Evolutionary conservation across 768 basidiomycete genomes (phyloP).

Genomic region (Collybia sp.): DNA sequence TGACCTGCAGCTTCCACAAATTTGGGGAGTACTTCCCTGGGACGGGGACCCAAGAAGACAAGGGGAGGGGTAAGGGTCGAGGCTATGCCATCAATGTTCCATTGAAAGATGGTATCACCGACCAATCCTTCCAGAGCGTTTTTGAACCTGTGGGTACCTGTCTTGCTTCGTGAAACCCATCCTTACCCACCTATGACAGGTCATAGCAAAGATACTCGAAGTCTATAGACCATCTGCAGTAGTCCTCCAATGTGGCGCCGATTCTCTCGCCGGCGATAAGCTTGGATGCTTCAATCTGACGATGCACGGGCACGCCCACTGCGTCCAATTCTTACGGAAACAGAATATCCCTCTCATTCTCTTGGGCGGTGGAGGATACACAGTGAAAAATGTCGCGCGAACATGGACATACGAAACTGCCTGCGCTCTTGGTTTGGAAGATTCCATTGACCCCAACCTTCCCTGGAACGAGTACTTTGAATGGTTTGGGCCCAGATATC

Average conservation of each 20-base stretch:
- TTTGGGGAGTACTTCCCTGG: conserved; percentile 95
- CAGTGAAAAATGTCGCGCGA: conserved; percentile 92
- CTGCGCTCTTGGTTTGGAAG: conserved; percentile 83
- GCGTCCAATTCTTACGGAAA: conserved; percentile 80
- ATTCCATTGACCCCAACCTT: conserved; percentile 70
- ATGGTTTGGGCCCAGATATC: conserved; percentile 95
- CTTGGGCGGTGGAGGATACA: conserved; percentile 95
- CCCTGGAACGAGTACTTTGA: conserved; percentile 92
- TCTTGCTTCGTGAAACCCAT: conserved; percentile 2
- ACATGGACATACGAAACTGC: conserved; percentile 98
- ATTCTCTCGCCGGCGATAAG: conserved; percentile 93
- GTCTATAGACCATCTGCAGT: conserved; percentile 86
- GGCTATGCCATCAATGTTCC: conserved; percentile 93
- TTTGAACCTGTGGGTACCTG: conserved; percentile 77
- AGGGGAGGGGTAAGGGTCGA: conserved; percentile 78
- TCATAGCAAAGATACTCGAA: conserved; percentile 81
- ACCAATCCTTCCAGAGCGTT: conserved; percentile 82
- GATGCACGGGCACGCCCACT: conserved; percentile 92
- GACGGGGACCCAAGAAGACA: conserved; percentile 80
- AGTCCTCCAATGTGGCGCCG: conserved; percentile 92
- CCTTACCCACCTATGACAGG: conserved; percentile 33
- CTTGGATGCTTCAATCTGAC: conserved; percentile 94
- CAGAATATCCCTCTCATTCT: conserved; percentile 86
- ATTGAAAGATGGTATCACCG: conserved; percentile 89
- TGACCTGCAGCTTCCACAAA: conserved; percentile 97